Base-by-base conservation (phyloP, 768 basidiomycete genomes). In the Pleurotus sapidus region DNA sequence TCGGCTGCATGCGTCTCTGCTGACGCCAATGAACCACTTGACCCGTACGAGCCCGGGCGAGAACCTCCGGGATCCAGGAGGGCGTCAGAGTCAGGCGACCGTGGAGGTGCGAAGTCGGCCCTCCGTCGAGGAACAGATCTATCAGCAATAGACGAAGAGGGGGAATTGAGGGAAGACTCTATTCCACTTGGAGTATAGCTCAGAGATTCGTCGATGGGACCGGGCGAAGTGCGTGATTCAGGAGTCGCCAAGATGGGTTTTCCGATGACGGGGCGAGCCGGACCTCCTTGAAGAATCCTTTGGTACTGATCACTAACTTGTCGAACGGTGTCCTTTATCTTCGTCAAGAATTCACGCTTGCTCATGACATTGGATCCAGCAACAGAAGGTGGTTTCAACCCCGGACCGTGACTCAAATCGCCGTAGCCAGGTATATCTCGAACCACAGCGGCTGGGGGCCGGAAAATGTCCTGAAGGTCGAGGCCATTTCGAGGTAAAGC, bases 331-430 rank as follows among this genome's bases (percentile, higher is more conserved):
- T 83, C 76, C 60, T 74, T 80, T 43, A 91, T 77, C 66, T 74
- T 80, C n/a, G 78, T 77, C 53, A 90, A 61, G 64, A 91, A 90
- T 65, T 89, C 86, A 15, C 73, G 76, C 68, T 90, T 91, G 66
- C 79, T 86, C 79, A 89, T 84, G 39, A 87, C 61, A 12, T 54
- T 54, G 11, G 51, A 54, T 24, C 51, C 51, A 34, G 49, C 49
- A 23, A 43, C 39, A 40, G 39, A 54, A n/a, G 39, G 39, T 8
- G 39, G 24, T 25, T 17, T 39, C 11, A 18, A 24, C 8, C n/a
- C 42, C 12, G n/a, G n/a, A 24, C 79, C 84, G 38, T 85, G 70
- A 40, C 76, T 79, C 23, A 77, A 60, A 53, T 68, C 64, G 8
- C 68, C 73, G 57, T 76, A 74, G 24, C 65, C 58, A 24, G 53